Conservation (phyloP, 768 basidiomycete species). For the Hydnomerulius pinastri region DNA sequence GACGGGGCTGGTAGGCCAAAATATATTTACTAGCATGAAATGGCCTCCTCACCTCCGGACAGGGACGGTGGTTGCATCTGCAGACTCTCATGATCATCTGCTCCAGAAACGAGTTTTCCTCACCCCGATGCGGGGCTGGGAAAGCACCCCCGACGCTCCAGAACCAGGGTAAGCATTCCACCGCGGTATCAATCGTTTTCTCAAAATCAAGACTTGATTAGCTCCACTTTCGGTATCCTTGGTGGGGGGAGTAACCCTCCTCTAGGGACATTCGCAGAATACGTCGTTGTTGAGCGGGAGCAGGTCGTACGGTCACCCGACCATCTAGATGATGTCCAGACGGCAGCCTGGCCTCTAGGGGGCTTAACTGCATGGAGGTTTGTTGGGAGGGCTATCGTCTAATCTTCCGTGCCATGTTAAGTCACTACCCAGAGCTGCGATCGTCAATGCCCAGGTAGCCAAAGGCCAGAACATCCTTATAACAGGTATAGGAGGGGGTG, state of each 20-base stretch:
- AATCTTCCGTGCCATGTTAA: not conserved
- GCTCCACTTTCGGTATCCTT: conserved; percentile 60
- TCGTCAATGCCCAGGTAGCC: conserved; percentile 64
- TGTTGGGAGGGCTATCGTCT: conserved; percentile 10
- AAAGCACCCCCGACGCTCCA: conserved; percentile 60
- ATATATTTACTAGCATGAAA: not conserved
- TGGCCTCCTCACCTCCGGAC: not conserved
- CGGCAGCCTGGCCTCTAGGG: conserved; percentile 76
- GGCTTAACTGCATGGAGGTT: conserved; percentile 87
- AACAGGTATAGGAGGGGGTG: conserved; percentile 83
- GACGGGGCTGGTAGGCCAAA: conserved; percentile 67
- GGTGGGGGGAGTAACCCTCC: conserved; percentile 57
- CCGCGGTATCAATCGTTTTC: not conserved
- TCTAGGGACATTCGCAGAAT: conserved; percentile 76
- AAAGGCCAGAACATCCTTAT: conserved; percentile 74
- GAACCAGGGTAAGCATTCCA: conserved; percentile 54
- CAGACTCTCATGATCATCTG: conserved; percentile 53
- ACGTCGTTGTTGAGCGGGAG: conserved; percentile 70
- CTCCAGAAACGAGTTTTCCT: conserved; percentile 71
- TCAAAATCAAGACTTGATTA: not conserved
- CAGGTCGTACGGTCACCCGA: conserved; percentile 65
- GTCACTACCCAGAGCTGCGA: conserved; percentile 51
- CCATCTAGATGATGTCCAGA: conserved; percentile 67
- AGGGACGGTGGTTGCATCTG: conserved; percentile 68
- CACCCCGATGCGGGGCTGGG: conserved; percentile 79